Conservation (phyloP, 108 stramenopile species). For the Pseudonitzschia delicatissima region DNA sequence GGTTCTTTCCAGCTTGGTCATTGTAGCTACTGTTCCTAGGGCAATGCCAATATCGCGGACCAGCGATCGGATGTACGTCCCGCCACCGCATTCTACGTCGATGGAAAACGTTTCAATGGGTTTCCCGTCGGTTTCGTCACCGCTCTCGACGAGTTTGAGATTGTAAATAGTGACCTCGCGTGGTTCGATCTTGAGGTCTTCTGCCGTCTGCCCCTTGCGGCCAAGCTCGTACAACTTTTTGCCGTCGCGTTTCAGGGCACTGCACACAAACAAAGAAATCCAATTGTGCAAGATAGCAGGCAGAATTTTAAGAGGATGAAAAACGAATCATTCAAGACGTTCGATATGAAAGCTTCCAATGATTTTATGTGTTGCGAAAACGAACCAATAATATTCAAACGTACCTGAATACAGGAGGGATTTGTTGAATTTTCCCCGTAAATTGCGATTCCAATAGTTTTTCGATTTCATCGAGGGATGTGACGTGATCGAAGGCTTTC, state of each 20-base stretch:
- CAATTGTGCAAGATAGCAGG: neutral
- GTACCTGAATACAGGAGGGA: constrained; percentile 82
- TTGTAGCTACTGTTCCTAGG: constrained; percentile 78
- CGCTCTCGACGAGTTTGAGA: constrained; percentile 25
- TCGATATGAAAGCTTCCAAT: neutral
- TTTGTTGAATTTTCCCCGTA: constrained; percentile 80
- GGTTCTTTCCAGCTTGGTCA: constrained; percentile 77
- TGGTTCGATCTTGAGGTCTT: constrained; percentile 53
- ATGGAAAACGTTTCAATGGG: constrained; percentile 61
- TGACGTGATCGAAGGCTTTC: constrained; percentile 57
- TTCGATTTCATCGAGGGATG: constrained; percentile 32
- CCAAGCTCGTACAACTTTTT: constrained; percentile 80
- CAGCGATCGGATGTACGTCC: constrained; percentile 84
- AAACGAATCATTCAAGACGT: no score
- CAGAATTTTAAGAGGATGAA: neutral
- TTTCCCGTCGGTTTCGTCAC: constrained; percentile 11
- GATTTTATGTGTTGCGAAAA: neutral
- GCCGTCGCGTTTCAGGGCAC: constrained; percentile 67
- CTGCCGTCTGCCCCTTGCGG: constrained; percentile 50
- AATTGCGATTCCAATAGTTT: constrained; percentile 44
- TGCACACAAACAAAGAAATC: no score
- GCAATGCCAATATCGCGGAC: constrained; percentile 81
- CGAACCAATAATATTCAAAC: no score
- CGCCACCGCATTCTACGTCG: constrained; percentile 82
- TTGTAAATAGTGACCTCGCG: constrained; percentile 48